These are phyloP conservation scores for Alternaria gaisen DNA, from an alignment of 2,329 filamentous ascomycete species.

Conservation along the genomic window DNA sequence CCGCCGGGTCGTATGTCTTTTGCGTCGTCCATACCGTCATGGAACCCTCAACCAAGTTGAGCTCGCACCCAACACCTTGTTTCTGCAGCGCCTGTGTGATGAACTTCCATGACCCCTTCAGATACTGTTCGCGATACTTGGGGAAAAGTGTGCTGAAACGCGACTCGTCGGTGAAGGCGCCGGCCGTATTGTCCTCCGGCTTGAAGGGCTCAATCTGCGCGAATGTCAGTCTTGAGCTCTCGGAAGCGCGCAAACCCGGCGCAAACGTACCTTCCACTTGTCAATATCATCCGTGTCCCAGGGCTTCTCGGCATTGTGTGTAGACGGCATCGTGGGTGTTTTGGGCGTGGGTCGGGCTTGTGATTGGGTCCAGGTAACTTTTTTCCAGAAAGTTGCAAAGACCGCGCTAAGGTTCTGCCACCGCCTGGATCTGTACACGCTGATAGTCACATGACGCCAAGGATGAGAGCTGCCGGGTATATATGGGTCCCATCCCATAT, in stretches of 20 bases:
- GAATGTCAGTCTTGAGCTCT: conserved; percentile 5
- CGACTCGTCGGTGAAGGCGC: conserved; percentile 91
- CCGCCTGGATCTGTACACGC: background rate
- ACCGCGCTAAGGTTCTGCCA: conserved; percentile 16
- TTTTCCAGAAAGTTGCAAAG: conserved; percentile 3
- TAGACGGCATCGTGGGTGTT: conserved; percentile 75
- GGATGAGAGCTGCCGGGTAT: too few species aligned
- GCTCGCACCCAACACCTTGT: conserved; percentile 84
- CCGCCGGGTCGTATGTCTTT: conserved; percentile 89
- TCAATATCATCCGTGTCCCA: conserved; percentile 96
- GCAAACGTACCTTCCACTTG: conserved; percentile 79
- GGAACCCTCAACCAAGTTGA: conserved; percentile 93
- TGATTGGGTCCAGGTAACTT: conserved; percentile 16
- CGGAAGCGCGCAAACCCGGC: background rate
- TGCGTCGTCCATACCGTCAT: conserved; percentile 97
- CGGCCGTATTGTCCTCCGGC: conserved; percentile 82
- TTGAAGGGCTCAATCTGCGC: conserved; percentile 80
- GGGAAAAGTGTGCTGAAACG: conserved; percentile 88
- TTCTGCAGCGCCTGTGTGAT: conserved; percentile 89
- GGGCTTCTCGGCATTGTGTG: conserved; percentile 77
- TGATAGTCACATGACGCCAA: too few species aligned
- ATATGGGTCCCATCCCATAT: too few species aligned
- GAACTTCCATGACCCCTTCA: conserved; percentile 91
- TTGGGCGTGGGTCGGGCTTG: background rate
- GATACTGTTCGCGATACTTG: conserved; percentile 94